A percentile compares a stretch with the other conserved stretches of the same genome.
Conservation (phyloP, 352 stramenopile species). For the Ophiocytium majus region DNA sequence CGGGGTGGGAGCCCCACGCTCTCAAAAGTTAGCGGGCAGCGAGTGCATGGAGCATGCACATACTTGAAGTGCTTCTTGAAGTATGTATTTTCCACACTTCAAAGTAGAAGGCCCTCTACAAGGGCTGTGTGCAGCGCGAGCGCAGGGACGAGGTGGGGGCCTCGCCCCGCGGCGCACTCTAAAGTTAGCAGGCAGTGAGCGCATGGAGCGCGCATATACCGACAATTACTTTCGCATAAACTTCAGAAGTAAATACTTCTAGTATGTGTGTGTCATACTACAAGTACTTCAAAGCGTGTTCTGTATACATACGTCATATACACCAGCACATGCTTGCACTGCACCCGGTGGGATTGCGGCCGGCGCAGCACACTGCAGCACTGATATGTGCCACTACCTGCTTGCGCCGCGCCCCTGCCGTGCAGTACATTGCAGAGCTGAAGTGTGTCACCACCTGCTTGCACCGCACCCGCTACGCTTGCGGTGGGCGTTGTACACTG, state of each 20-base stretch:
- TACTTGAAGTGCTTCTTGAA: not conserved
- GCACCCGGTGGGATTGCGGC: not conserved
- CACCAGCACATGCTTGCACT: not conserved
- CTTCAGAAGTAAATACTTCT: no score
- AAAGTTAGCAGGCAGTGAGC: not conserved
- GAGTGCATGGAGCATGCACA: not conserved
- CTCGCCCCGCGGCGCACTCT: no score
- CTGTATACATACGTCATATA: no score
- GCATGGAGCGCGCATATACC: not conserved
- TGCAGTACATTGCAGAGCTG: slow-evolving; percentile 46
- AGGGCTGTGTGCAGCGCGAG: slow-evolving; percentile 49
- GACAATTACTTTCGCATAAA: no score
- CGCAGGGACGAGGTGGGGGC: not conserved
- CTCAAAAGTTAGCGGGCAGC: not conserved
- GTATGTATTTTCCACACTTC: no score
- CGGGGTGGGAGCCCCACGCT: not conserved
- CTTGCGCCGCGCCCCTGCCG: not conserved
- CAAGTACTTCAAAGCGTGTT: no score
- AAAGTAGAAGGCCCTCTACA: no score
- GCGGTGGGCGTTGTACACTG: no score
- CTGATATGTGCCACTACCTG: not conserved
- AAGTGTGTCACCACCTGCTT: no score
- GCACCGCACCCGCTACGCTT: no score
- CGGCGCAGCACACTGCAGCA: not conserved
- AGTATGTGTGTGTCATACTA: no score